phyloP scores from a whole-genome alignment of 2,329 filamentous ascomycete genomes.

The Keithomyces neogunnii region DNA sequence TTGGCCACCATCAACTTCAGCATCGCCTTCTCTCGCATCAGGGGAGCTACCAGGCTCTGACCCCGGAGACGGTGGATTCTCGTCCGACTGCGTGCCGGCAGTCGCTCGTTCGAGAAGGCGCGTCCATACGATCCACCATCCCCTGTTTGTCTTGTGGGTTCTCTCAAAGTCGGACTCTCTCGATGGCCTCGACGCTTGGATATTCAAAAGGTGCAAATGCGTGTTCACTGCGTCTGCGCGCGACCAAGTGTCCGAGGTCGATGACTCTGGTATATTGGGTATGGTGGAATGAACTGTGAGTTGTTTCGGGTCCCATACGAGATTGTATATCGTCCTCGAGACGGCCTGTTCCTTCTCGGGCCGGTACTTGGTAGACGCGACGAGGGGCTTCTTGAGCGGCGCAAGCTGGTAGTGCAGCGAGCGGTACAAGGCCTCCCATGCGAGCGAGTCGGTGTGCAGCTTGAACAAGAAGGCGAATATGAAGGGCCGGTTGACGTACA shows the following conservation, averaged over 20 bases:
- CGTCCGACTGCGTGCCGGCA: conserved; percentile 4
- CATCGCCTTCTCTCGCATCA: not conserved
- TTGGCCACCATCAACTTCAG: not conserved
- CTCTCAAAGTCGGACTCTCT: conserved; percentile 43
- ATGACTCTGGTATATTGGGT: conserved; percentile 3
- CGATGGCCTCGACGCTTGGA: conserved; percentile 36
- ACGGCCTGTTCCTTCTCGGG: conserved; percentile 28
- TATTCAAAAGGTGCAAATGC: conserved; percentile 54
- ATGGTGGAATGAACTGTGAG: conserved; percentile 5
- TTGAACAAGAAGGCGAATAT: conserved; percentile 68
- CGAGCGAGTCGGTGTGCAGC: conserved; percentile 47
- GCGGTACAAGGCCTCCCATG: conserved; percentile 47
- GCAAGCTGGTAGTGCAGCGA: conserved; percentile 53
- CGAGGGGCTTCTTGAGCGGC: conserved; percentile 48
- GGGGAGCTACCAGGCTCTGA: not conserved
- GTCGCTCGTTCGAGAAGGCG: conserved; percentile 36
- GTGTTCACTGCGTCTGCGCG: conserved; percentile 56
- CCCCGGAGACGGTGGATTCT: conserved; percentile 11
- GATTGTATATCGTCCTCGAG: conserved; percentile 42
- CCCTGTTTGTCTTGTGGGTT: conserved; percentile 57
- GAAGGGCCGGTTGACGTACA: conserved; percentile 69
- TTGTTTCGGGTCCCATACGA: conserved; percentile 37
- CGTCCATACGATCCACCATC: conserved; percentile 65
- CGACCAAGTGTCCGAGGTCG: conserved; percentile 37
- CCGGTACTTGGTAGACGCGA: conserved; percentile 48